These are phyloP conservation scores for Anacardium occidentale DNA, from an alignment of 345 rosid genomes.

Conservation along the genomic window DNA sequence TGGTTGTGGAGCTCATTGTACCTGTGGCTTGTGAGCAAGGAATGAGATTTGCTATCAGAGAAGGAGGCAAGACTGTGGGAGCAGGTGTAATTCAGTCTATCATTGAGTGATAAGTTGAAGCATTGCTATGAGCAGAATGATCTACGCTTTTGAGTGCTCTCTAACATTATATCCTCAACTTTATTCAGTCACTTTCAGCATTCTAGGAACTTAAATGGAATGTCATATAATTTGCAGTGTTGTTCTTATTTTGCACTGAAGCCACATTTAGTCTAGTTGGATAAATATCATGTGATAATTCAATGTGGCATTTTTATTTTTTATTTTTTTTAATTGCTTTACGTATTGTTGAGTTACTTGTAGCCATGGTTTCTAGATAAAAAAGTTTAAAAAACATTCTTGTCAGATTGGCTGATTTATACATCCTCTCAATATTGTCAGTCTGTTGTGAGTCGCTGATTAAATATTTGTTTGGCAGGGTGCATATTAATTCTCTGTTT, in stretches of 20 bases:
- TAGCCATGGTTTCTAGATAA: no score
- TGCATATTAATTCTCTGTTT: background rate
- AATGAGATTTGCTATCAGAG: slow-evolving; percentile 94
- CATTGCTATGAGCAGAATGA: background rate
- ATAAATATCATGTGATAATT: slow-evolving; percentile 32
- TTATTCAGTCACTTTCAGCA: slow-evolving; percentile 40
- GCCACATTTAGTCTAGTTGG: slow-evolving; percentile 33
- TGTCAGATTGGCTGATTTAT: no score
- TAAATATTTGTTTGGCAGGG: background rate
- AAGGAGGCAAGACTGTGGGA: slow-evolving; percentile 95
- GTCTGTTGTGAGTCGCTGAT: background rate
- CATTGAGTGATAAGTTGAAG: slow-evolving; percentile 41
- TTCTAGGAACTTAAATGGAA: slow-evolving; percentile 28
- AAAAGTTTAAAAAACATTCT: no score
- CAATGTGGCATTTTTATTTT: slow-evolving; percentile 22
- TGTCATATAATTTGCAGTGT: slow-evolving; percentile 47
- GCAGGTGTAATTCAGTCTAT: slow-evolving; percentile 93
- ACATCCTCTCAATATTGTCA: background rate
- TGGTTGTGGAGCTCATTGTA: slow-evolving; percentile 82
- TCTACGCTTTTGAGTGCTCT: slow-evolving; percentile 25
- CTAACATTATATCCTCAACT: slow-evolving; percentile 23
- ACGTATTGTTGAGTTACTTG: slow-evolving; percentile 9
- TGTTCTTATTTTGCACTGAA: slow-evolving; percentile 32
- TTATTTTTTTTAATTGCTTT: background rate
- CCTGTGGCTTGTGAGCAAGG: slow-evolving; percentile 96